Base-by-base conservation (phyloP, 2,329 filamentous ascomycete species). In the Cladosporium sp. region DNA sequence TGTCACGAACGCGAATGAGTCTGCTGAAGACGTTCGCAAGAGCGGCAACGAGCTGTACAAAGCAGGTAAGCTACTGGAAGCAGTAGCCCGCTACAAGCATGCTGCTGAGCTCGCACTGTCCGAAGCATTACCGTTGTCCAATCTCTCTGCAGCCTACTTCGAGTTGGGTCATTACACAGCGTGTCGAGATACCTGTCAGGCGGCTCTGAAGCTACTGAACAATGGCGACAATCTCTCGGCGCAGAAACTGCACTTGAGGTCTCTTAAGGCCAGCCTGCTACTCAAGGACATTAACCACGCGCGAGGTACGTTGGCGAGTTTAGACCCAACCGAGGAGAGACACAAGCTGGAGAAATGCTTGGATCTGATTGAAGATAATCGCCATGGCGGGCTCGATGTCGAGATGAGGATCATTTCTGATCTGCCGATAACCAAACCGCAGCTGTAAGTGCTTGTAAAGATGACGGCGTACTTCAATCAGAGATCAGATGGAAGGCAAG, bases 1-100 rank as follows among this genome's bases (percentile, higher is more conserved):
- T 51, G 23, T 18, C 10, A 51, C 23, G 2, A 18, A 26, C 21
- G 23, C 25, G 48, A 23, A 26, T 7, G 48, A 51, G 48, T 51
- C 48, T 51, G 23, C 48, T 26, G 65, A 65, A 39, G 62, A 67
- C 23, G 34, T 63, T 23, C 64, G 67, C 49, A 58, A 51, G 58
- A 39, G 65, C 28, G 69, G 68, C 49, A 71, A 71, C 36, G 66
- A 63, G 18, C 28, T 67, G 14, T 68, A 68, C 63, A 68, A 68
- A 60, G 61, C 62, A 1, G 63, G 67, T 5, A 68, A 65, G 21
- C 57, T 70, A 25, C 30, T 65, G 57, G 69, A 67, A 26, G 67
- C 70, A n/a, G 58, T 70, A 26, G 23, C 26, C 4, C 57, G 63
- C 18, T 70, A 69, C 39, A 65, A 25, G 57, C 46, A 64, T 58